Base-by-base conservation (phyloP, 2,329 filamentous ascomycete genomes). In the Aureobasidium leucospermi region DNA sequence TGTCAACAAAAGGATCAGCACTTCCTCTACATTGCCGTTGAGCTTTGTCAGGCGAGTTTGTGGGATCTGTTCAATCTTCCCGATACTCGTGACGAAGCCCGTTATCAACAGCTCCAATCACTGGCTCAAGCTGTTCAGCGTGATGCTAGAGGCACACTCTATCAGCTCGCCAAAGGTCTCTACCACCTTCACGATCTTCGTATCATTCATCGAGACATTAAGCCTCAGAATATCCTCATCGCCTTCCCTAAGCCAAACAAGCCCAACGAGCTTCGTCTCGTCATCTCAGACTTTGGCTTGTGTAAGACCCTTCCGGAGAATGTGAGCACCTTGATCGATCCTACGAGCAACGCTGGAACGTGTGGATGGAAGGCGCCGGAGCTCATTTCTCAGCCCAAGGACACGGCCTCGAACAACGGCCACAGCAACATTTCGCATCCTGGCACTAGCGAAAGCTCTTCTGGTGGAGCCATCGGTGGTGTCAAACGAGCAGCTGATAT, bases 401-500 rank as follows among this genome's bases (percentile, higher is more conserved):
- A 79, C 53, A 69, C 71, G 6, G 71, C 74, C 47, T 76, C 73
- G 59, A 75, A 72, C 5, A 74, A 75, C 41, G 74, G 73, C 60
- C 73, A 76, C 58, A 74, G 73, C 47, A 69, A 73, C 43, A 73
- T 75, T 46, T 75, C 74, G 4, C 53, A 63, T 11, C 83, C 79
- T 31, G 81, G 86, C 62, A 86, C 84, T 63, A 84, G 79, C 34
- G 82, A 86, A 62, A 86, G 84, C 63, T 81, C 67, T 32, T 65
- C 63, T n/a, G 62, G 59, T 5, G 78, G 77, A 42, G 78, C 83
- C 29, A 67, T 72, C 65, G 38, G 39, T 13, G 88, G 94, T 55
- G 93, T 95, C 6, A 99, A 96, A 47, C 87, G 94, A 47, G 90
- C 94, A 8, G 96, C 97, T 62, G 94, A 99, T 70, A 96, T 99